Base-by-base conservation (phyloP, 495 filamentous ascomycete species). In the Xylaria flabelliformis region DNA sequence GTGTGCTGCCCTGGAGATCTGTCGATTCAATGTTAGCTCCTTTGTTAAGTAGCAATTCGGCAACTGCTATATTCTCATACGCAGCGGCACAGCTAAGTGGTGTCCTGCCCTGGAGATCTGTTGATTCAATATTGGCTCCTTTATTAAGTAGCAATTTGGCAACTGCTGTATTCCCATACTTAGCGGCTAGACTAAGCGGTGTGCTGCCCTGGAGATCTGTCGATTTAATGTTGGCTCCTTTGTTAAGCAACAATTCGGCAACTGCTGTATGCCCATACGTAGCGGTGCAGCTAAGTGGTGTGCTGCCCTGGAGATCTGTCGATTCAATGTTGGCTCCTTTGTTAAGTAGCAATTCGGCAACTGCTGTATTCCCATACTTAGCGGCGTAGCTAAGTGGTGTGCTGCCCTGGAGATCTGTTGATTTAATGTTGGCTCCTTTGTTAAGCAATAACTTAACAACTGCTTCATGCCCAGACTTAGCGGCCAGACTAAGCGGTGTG, bases 251-350 rank as follows among this genome's bases (percentile, higher is more conserved):
- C 1, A 29, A 29, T 26, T 55, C 51, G 13, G 26, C 21, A 55
- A 26, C 3, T 13, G 21, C 10, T 13, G 7, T 26, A 55, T 26
- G 51, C 21, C 51, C 24, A 29, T 3, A 15, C 0, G 3, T 19
- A 46, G 13, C 44, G 3, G 44, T 13, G 0, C 12, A 17, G 13
- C 44, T 1, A 15, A 46, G 44, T 13, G 13, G 44, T 4, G 12
- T 46, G 0, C 4, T 2, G 5, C 1, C 4, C 1, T 6, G 6
- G 19, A 3, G 0, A 8, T n/a, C 19, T n/a, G n/a, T n/a, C 4
- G 46, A 50, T 5, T 50, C 46, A n/a, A 6, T n/a, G 17, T 6
- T 7, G n/a, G 46, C 46, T 48, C 46, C 46, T 48, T 0, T n/a
- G 5, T 7, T 48, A 8, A 41, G 39, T 2, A 41, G 8, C 9